A percentile compares a stretch with the other conserved stretches of the same genome.
Evolutionary conservation across 805 yeast genomes (phyloP).

Genomic region (Saccharomycopsis babjevae): DNA sequence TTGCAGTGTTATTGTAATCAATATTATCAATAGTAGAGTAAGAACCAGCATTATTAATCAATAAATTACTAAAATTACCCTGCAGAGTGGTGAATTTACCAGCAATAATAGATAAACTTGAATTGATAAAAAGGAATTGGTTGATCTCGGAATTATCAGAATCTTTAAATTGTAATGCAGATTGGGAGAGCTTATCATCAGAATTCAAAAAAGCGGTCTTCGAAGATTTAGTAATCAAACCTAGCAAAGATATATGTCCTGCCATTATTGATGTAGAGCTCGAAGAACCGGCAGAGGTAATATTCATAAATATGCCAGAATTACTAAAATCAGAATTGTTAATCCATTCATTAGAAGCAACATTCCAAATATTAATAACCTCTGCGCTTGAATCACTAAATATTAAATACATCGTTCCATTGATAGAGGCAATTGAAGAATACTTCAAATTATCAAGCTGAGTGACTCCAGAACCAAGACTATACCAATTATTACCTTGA

Average conservation of each 20-base stretch:
- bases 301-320: conserved; percentile 20
- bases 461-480: conserved; percentile 11
- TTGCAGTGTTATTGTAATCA: conserved; percentile 14
- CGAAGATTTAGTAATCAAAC: conserved; percentile 11
- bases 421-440: conserved; percentile 28
- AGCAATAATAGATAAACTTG: conserved; percentile 9
- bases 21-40: conserved; percentile 20
- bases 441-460: conserved; percentile 14
- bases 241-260: conserved; percentile 22
- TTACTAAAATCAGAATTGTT: conserved; percentile 18
- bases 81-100: conserved; percentile 25
- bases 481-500: conserved; percentile 31
- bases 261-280: conserved; percentile 19
- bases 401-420: conserved; percentile 32
- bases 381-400: conserved; percentile 25
- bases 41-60: conserved; percentile 5
- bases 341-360: conserved; percentile 29
- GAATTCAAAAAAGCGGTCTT: conserved; percentile 20
- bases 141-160: conserved; percentile 1
- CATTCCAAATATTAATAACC: conserved; percentile 31
- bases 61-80: conserved; percentile 9
- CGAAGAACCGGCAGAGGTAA: conserved; percentile 23
- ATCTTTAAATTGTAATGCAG: conserved; percentile 21
- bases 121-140: conserved; percentile 14
- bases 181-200: conserved; percentile 19